Conservation (phyloP, 768 basidiomycete species). For the Lactarius sanguifluus region DNA sequence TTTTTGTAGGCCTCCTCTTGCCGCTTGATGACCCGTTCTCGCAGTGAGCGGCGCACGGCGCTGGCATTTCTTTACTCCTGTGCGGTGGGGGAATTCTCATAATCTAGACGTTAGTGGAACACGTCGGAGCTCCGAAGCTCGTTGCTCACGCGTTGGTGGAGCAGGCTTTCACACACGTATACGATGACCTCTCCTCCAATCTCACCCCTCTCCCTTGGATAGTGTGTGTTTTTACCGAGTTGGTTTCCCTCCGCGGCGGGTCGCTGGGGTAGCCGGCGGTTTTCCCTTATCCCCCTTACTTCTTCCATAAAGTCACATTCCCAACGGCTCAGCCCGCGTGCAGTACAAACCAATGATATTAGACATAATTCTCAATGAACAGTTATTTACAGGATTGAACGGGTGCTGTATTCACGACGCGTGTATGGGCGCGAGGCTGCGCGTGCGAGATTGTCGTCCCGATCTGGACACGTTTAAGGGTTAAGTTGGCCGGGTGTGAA, state of each 20-base stretch:
- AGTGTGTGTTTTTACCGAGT: not conserved
- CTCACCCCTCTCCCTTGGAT: not conserved
- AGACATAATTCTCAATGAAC: conserved; percentile 6
- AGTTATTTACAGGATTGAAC: conserved; percentile 1
- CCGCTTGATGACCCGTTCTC: not conserved
- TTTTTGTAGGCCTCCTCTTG: too few relatives aligned
- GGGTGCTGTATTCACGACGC: conserved; percentile 1
- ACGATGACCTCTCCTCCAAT: not conserved
- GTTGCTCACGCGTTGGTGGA: not conserved
- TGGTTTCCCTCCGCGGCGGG: not conserved
- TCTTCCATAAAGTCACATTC: not conserved
- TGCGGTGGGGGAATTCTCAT: not conserved
- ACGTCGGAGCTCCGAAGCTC: not conserved
- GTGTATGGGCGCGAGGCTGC: not conserved
- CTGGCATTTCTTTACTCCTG: not conserved
- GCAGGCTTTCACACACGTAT: not conserved
- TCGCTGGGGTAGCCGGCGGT: not conserved
- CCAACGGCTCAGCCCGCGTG: not conserved
- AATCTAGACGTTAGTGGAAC: not conserved
- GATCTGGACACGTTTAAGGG: conserved; percentile 4
- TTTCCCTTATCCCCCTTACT: not conserved
- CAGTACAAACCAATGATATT: conserved; percentile 1
- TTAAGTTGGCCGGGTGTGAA: conserved; percentile 6
- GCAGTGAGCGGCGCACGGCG: conserved; percentile 13
- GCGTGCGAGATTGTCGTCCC: not conserved